Base-by-base conservation (phyloP, 805 yeast genomes). In the Pichia phayaonensis region DNA sequence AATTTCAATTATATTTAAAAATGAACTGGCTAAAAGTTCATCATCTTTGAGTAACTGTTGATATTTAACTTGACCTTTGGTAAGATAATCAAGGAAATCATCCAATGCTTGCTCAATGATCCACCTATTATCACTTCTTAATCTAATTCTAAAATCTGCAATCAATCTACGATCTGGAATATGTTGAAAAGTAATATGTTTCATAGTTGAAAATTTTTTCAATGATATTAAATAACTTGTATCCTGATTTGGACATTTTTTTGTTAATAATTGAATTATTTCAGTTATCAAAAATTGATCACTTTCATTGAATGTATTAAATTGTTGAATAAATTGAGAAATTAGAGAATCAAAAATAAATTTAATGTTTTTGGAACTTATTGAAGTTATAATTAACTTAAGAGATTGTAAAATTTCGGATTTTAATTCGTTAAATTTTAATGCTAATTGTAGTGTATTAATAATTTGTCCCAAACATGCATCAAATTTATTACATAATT, bases 401-500 rank as follows among this genome's bases (percentile, higher is more conserved):
- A 96, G 83, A 49, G 94, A 84, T 44, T 74, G 70, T 41, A 94
- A 68, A 0, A 92, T 79, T 40, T 76, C 75, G 16, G 69, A 69
- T 52, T 83, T 83, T 15, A 90, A 72, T 23, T 79, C 80, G 0
- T 74, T 68, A 20, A 75, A 76, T 40, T 83, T 90, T 22, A 90
- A 66, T 0, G 92, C 83, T 1, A 90, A 81, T 61, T 89, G 96
- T 13, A 92, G 68, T 58, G 95, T 86, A 2, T 95, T 85, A 52
- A 88, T 84, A 5, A 92, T 79, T 62, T 90, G 98, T 0, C 96
- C 95, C 5, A 80, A 76, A 29, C 86, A 77, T 16, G 81, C 72
- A 24, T 73, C 67, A 48, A 64, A 69, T 7, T 76, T 75, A 2
- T 59, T 51, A 2, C 80, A 69, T 2, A 80, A 66, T 42, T 74